Evolutionary conservation across 257 asterid genomes (phyloP).

Genomic region (Forsythia viridissima): DNA sequence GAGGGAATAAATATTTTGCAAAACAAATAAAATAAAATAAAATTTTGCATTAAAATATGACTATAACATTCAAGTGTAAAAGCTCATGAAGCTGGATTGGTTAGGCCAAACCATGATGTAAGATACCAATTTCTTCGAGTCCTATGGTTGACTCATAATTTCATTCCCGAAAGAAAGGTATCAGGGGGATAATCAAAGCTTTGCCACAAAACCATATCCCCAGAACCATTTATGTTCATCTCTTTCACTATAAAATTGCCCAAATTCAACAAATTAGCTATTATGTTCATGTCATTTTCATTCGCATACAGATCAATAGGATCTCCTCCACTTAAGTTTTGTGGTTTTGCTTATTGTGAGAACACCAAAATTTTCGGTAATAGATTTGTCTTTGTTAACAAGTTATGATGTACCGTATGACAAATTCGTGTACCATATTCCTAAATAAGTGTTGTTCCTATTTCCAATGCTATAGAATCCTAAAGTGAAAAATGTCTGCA

Average conservation of each 20-base stretch:
- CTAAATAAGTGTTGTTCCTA: conserved; percentile 36
- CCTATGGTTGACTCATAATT: conserved; percentile 39
- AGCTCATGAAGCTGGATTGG: conserved; percentile 39
- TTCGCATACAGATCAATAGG: conserved; percentile 17
- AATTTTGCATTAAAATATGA: too few relatives aligned
- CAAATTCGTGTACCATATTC: conserved; percentile 29
- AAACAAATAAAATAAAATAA: too few relatives aligned
- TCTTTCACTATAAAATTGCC: conserved; percentile 46
- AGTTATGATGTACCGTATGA: conserved; percentile 31
- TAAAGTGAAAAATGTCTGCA: conserved; percentile 33
- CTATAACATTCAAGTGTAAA: conserved; percentile 38
- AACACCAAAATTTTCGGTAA: neutral
- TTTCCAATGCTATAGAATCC: conserved; percentile 31
- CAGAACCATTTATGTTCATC: neutral
- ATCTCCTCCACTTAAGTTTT: conserved; percentile 21
- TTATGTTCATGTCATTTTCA: conserved; percentile 24
- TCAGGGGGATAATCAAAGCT: conserved; percentile 61
- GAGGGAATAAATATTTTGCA: too few relatives aligned
- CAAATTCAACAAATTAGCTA: conserved; percentile 34
- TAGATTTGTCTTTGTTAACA: conserved; percentile 1
- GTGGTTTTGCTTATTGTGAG: conserved; percentile 37
- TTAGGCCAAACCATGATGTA: conserved; percentile 44
- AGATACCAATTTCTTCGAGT: conserved; percentile 38
- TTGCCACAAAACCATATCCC: neutral
- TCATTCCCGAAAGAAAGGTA: conserved; percentile 60